Evolutionary conservation across 176 grass and related monocot species (phyloP), one percentile per base, ranked within the genome.

Genomic region (Bonia amplexicaulis): DNA sequence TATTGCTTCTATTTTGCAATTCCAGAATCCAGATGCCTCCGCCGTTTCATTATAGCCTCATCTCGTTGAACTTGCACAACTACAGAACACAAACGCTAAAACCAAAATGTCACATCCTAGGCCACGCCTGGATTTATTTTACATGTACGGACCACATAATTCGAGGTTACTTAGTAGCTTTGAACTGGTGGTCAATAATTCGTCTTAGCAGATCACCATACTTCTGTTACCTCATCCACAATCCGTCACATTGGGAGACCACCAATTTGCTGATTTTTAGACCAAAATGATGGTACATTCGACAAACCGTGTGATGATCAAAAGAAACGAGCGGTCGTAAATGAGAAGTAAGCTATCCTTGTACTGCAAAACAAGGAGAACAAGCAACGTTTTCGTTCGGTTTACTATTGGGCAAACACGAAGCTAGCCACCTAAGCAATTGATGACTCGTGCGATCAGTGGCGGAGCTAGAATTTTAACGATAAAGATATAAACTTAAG

Each of bases 1-100:
- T 41, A 42, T 10, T 16, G 2, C 9, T 68, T 20, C 22, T 25
- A 52, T n/a, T 35, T 6, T 39, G 73, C 73, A 31, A 11, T 13
- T 76, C 51, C 62, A 26, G 27, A 22, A 22, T 60, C 40, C 40
- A 79, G 88, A 87, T 57, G 73, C 66, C 52, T 78, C 79, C 7
- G 7, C 25, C 16, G 22, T 31, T n/a, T 77, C 66, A 42, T 51
- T 29, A 14, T 29, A 14, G 57, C 60, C 67, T 87, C 84, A 9
- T 79, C 67, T 39, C 53, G 60, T 47, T 53, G 60, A 52, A 19
- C 42, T 44, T 3, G 72, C 26, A 22, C 51, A 9, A 9, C 45
- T 20, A 54, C 77, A 55, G 4, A 31, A 73, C 23, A 46, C 47
- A 45, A 74, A 17, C 5, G 15, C 81, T 40, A 6, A 0, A 41